Evolutionary conservation across 2,329 filamentous ascomycete genomes (phyloP).

Genomic region (Talaromyces islandicus): DNA sequence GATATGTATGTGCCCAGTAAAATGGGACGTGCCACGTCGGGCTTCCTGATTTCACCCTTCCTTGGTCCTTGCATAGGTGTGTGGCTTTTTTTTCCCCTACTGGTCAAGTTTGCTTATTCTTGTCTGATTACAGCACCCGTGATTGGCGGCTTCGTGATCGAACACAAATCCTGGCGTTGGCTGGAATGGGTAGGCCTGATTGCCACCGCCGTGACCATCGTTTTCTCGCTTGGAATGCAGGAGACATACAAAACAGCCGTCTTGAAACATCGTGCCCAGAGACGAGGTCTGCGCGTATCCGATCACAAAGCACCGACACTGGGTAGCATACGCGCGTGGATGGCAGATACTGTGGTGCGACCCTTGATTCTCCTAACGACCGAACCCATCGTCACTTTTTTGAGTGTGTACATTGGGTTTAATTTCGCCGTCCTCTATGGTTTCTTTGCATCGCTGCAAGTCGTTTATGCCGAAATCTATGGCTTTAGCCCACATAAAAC

Average conservation of each 20-base stretch:
- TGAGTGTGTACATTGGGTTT: conserved; percentile 67
- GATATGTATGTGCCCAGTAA: conserved; percentile 44
- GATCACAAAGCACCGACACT: not conserved
- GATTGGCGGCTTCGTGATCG: not conserved
- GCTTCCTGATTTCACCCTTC: not conserved
- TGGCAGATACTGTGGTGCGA: conserved; percentile 34
- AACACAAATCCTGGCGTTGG: not conserved
- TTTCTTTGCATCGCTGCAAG: conserved; percentile 74
- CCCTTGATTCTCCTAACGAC: conserved; percentile 58
- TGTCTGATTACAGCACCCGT: not conserved
- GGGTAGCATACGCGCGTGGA: not conserved
- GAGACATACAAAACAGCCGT: not conserved
- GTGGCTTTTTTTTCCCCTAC: not conserved
- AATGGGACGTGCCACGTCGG: not conserved
- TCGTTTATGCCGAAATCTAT: conserved; percentile 55
- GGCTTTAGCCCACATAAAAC: conserved; percentile 59
- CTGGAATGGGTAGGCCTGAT: not conserved
- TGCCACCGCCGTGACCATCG: not conserved
- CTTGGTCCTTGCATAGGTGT: not conserved
- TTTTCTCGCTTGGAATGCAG: not conserved
- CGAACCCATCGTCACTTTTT: conserved; percentile 62
- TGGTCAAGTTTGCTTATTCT: not conserved
- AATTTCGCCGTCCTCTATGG: conserved; percentile 74
- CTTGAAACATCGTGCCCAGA: not conserved
- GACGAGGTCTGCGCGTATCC: not conserved